These are phyloP conservation scores for Monosporozyma yasuniensis DNA, from an alignment of 805 yeast species.

Conservation along the genomic window DNA sequence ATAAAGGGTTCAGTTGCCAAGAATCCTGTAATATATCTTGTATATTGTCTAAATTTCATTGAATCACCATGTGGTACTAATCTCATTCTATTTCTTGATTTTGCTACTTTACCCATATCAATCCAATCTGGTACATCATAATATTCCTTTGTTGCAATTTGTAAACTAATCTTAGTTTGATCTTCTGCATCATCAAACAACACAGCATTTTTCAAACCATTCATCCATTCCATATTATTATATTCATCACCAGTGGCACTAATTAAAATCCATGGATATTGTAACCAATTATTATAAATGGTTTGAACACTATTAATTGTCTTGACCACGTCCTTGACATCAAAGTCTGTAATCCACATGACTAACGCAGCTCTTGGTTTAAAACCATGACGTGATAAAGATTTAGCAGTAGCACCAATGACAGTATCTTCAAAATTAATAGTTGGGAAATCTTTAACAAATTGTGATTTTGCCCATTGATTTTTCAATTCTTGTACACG, in stretches of 20 bases:
- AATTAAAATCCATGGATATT: constrained; percentile 88
- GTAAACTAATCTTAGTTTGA: constrained; percentile 34
- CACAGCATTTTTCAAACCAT: not conserved
- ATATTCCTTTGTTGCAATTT: not conserved
- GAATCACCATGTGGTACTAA: constrained; percentile 62
- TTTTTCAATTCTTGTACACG: not conserved
- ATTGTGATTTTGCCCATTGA: not conserved
- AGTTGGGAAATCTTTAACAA: not conserved
- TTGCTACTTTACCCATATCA: constrained; percentile 58
- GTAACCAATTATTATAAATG: constrained; percentile 61
- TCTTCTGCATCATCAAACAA: constrained; percentile 23
- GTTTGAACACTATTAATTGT: constrained; percentile 69
- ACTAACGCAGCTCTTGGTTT: constrained; percentile 32
- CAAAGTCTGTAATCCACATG: constrained; percentile 44
- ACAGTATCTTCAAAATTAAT: constrained; percentile 2
- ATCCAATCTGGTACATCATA: constrained; percentile 80
- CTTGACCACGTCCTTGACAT: constrained; percentile 43
- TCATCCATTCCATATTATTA: constrained; percentile 16
- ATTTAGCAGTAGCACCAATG: constrained; percentile 2
- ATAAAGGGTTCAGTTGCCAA: constrained; percentile 59
- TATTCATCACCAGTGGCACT: constrained; percentile 59
- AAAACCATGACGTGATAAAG: constrained; percentile 8
- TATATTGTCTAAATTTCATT: constrained; percentile 74
- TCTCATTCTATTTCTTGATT: constrained; percentile 47
- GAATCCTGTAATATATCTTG: constrained; percentile 72